Evolutionary conservation across 176 grass and related monocot genomes (phyloP).

Genomic region (Chloris gayana): DNA sequence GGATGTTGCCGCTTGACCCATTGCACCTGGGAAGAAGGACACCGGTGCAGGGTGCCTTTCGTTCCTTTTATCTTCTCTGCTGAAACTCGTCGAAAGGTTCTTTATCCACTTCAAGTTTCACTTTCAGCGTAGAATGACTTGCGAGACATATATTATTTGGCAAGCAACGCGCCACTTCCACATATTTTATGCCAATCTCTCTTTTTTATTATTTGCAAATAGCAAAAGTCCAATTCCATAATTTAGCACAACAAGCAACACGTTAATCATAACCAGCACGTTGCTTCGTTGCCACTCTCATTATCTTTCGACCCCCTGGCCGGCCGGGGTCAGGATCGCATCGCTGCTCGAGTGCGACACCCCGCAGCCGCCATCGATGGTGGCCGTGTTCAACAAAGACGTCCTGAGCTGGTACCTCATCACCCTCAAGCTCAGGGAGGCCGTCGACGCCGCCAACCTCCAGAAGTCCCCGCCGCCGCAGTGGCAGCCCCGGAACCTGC

Average conservation of each 20-base stretch:
- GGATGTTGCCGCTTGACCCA: not conserved
- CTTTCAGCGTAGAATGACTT: not conserved
- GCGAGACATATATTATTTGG: not conserved
- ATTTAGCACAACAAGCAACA: constrained; percentile 10
- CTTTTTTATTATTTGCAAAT: not conserved
- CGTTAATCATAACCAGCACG: not conserved
- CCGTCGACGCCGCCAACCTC: constrained; percentile 71
- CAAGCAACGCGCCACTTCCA: no score
- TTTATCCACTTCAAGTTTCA: not conserved
- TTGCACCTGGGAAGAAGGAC: not conserved
- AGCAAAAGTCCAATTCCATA: not conserved
- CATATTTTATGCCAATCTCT: not conserved
- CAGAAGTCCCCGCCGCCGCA: constrained; percentile 51
- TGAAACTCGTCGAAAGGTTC: not conserved
- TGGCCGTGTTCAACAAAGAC: constrained; percentile 92
- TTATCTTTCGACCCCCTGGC: not conserved
- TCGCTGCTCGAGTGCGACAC: not conserved
- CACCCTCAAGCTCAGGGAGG: constrained; percentile 83
- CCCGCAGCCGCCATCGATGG: constrained; percentile 46
- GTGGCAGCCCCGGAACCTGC: not conserved
- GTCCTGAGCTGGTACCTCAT: constrained; percentile 94
- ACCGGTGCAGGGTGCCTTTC: not conserved
- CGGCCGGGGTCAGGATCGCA: not conserved
- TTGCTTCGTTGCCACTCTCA: not conserved
- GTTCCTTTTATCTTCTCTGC: not conserved